These are phyloP conservation scores for Fraxinus sp. DNA, from an alignment of 305 asterid species.

Conservation along the genomic window DNA sequence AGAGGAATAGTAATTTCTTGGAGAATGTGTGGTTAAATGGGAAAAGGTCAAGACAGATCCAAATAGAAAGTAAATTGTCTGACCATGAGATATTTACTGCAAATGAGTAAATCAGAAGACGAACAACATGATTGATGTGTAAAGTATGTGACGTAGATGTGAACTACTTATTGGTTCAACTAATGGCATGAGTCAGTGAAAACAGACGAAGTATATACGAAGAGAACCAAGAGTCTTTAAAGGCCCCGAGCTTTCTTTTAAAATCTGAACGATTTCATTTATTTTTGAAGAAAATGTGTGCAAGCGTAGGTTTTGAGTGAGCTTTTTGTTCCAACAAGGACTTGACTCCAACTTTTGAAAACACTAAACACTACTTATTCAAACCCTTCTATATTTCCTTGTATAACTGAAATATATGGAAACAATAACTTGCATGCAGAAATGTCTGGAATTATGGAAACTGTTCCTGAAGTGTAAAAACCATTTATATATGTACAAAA, in stretches of 20 bases:
- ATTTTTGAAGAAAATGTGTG: constrained; percentile 3
- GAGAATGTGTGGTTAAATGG: not conserved
- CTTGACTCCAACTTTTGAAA: not conserved
- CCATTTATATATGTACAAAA: not conserved
- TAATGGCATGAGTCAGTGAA: not conserved
- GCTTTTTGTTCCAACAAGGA: not conserved
- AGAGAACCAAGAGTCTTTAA: not conserved
- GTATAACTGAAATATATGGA: not conserved
- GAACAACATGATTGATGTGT: not conserved
- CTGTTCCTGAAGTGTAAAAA: not conserved
- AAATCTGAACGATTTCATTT: not conserved
- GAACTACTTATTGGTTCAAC: not conserved
- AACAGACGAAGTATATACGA: not conserved
- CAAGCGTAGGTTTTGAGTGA: not conserved
- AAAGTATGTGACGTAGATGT: not conserved
- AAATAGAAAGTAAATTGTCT: not conserved
- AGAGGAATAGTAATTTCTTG: not conserved
- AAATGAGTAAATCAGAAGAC: not conserved
- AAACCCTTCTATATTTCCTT: not conserved
- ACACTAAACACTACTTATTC: not conserved
- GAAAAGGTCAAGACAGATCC: not conserved
- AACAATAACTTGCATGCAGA: not conserved
- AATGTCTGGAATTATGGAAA: not conserved
- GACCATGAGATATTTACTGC: not conserved
- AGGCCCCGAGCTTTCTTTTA: not conserved